phyloP scores from a whole-genome alignment of 306 rosid species.

The Clitoria ternatea region DNA sequence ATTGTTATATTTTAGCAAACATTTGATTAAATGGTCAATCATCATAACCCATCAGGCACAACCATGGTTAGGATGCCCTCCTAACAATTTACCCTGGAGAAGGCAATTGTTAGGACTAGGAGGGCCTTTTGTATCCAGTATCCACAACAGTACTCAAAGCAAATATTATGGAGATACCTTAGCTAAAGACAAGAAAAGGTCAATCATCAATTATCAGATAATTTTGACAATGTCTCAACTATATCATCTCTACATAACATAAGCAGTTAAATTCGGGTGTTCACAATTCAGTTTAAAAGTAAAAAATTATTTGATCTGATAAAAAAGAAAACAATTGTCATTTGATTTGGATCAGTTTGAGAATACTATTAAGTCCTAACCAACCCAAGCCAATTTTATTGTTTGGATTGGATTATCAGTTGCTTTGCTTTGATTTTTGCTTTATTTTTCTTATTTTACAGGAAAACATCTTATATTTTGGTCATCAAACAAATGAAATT shows the following conservation, averaged over 20 bases:
- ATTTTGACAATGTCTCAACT: not conserved
- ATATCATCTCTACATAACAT: not conserved
- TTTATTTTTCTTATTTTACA: too few species aligned
- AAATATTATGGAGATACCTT: not conserved
- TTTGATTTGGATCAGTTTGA: too few species aligned
- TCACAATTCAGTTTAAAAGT: too few species aligned
- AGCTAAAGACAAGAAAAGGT: not conserved
- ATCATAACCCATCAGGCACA: not conserved
- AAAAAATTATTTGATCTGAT: too few species aligned
- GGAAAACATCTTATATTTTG: too few species aligned
- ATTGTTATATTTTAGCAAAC: not conserved
- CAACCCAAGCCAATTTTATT: too few species aligned
- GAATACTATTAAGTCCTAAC: too few species aligned
- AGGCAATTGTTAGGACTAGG: not conserved
- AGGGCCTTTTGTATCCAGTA: not conserved
- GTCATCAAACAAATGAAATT: too few species aligned
- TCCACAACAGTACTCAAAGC: not conserved
- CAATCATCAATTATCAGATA: slow-evolving; percentile 1
- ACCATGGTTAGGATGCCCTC: not conserved
- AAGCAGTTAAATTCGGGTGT: too few species aligned
- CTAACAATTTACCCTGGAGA: not conserved
- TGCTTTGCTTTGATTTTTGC: too few species aligned
- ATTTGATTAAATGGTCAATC: not conserved
- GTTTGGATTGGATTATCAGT: too few species aligned
- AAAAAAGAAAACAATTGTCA: too few species aligned